Base-by-base conservation (phyloP, 2,329 filamentous ascomycete species). In the Diatrype stigma region DNA sequence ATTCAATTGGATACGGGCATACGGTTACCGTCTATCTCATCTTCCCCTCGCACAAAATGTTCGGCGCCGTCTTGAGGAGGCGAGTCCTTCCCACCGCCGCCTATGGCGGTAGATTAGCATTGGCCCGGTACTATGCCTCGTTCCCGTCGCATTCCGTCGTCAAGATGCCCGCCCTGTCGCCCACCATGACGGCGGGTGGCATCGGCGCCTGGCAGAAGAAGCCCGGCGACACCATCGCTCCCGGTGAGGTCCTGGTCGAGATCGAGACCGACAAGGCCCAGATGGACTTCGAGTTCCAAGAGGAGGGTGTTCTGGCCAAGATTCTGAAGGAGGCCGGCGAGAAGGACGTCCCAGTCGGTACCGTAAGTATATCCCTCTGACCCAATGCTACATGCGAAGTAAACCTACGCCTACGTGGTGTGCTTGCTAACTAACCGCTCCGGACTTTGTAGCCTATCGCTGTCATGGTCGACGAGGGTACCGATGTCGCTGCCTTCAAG, bases 281-380 rank as follows among this genome's bases (percentile, higher is more conserved):
- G 79, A 99, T 99, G 94, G 94, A 99, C 79, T 97, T 99, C 71
- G 94, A 99, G 75, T 97, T 96, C 76, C 94, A 99, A 75, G 94
- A 99, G 67, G 94, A 97, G 70, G 94, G 93, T 78, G 82, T 96
- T 54, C 81, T 99, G 61, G 93, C 94, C 66, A 96, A 96, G 82
- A 82, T 97, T 58, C 79, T 99, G 67, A 94, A 91, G 77, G 89
- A 96, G 44, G 86, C 87, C 54, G 95, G 95, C 60, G 87, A 87
- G 73, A 99, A 97, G 80, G 94, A 99, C 70, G 78, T 99, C 56
- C 72, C 93, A 28, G 91, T 99, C 64, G 94, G 94, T 71, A 94
- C 88, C 74, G 94, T 99, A 84, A 77, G 90, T 84, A 26, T 37
- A 5, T 32, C 30, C 34, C 47, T 48, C 37, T 40, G 22, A 5